A percentile compares a stretch with the other conserved stretches of the same genome.
These are phyloP conservation scores for Pichia californica DNA, from an alignment of 805 yeast species.

Conservation along the genomic window DNA sequence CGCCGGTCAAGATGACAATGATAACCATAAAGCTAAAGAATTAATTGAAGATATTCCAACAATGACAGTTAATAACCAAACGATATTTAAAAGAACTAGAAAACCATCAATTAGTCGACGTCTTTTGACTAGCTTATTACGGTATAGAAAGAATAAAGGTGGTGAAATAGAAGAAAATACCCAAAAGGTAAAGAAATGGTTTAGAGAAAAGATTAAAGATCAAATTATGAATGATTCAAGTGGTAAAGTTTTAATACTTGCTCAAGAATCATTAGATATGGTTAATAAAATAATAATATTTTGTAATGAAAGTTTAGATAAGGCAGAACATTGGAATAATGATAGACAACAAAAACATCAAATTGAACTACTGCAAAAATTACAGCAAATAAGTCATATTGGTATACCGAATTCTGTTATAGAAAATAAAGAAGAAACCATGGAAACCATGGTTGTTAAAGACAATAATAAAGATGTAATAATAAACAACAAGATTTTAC, in stretches of 20 bases:
- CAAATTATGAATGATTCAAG: slow-evolving; percentile 40
- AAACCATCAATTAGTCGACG: slow-evolving; percentile 21
- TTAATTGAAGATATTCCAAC: slow-evolving; percentile 7
- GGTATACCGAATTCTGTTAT: slow-evolving; percentile 1
- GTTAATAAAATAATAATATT: slow-evolving; percentile 74
- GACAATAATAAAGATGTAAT: neutral
- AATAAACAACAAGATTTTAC: too few species aligned
- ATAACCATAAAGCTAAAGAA: too few species aligned
- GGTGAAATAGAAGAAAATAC: slow-evolving; percentile 10
- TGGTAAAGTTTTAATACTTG: slow-evolving; percentile 71
- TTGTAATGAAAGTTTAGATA: slow-evolving; percentile 75
- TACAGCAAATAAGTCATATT: slow-evolving; percentile 22
- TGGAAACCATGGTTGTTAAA: slow-evolving; percentile 10
- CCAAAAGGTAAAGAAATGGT: slow-evolving; percentile 19
- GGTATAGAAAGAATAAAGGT: slow-evolving; percentile 18
- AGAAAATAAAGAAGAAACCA: neutral
- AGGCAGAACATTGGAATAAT: slow-evolving; percentile 75
- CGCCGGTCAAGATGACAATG: slow-evolving; percentile 18
- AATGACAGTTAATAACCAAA: slow-evolving; percentile 9
- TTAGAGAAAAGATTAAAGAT: slow-evolving; percentile 22
- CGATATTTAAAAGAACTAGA: slow-evolving; percentile 11
- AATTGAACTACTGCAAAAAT: slow-evolving; percentile 20
- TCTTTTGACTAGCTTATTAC: slow-evolving; percentile 24
- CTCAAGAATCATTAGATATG: slow-evolving; percentile 87
- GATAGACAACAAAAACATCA: slow-evolving; percentile 26